phyloP scores from a whole-genome alignment of 2,329 filamentous ascomycete species.

The Verticillium longisporum region DNA sequence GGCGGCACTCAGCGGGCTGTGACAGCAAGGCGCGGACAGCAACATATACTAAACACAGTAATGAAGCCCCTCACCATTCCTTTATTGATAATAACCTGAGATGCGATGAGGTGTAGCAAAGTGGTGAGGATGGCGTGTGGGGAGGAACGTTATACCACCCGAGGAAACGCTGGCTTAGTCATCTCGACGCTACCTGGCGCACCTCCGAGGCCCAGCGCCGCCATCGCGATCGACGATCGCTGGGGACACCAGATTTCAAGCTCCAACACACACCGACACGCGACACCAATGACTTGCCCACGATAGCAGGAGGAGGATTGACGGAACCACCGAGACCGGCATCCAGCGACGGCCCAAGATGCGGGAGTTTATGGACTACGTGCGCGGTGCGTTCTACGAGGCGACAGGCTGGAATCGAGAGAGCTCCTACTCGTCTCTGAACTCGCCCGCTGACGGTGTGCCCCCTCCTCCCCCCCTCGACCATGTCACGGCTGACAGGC shows the following conservation, averaged over 20 bases:
- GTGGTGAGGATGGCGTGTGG: no score
- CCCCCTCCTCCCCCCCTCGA: conserved; percentile 4
- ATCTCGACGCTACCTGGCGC: no score
- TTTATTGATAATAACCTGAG: no score
- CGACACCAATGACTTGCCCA: neutral
- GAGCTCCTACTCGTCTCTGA: conserved; percentile 85
- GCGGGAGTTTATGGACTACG: conserved; percentile 97
- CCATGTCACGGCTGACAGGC: neutral
- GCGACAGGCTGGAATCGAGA: conserved; percentile 84
- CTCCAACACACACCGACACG: neutral
- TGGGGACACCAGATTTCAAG: neutral
- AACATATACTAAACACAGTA: neutral
- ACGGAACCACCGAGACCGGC: neutral
- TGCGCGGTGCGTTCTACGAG: conserved; percentile 84
- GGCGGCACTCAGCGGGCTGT: neutral
- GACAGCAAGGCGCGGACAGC: no score
- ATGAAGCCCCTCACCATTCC: neutral
- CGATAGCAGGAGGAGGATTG: neutral
- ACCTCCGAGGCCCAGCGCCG: neutral
- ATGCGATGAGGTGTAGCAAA: no score
- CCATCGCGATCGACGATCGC: neutral
- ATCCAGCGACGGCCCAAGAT: conserved; percentile 38
- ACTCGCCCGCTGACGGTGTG: conserved; percentile 72
- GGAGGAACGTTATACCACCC: no score
- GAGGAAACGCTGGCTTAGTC: no score